Evolutionary conservation across 139 green algal species (phyloP), one percentile per base, ranked within the genome.

Genomic region (Chara braunii): DNA sequence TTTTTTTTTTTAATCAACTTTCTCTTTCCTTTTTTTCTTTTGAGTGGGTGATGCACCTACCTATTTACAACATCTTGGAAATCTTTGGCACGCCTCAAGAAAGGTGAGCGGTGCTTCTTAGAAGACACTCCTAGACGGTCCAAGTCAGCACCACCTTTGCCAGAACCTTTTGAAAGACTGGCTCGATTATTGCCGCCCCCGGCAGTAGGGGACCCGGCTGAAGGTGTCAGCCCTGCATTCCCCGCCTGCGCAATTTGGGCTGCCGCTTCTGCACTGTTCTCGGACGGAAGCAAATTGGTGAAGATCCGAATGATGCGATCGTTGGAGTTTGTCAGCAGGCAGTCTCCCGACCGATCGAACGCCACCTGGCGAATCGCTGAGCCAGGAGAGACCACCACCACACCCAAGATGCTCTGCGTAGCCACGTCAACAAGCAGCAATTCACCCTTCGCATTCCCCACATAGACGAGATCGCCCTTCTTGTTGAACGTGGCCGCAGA

Each of bases 51-150:
- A n/a, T n/a, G n/a, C n/a, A n/a, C n/a, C n/a, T 43, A 67, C 14
- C 73, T 70, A 64, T 89, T 81, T 23, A 89, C 82, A 1, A 66
- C 69, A 54, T 94, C 85, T 23, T 78, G 66, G 61, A 87, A 88
- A 31, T 89, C 81, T 33, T 62, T 36, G 6, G 66, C 11, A 0
- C 64, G 23, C 53, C 24, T 9, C 53, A 72, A n/a, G 12, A 14
- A 14, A 22, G 24, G 14, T 64, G 36, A 2, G 18, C 37, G 55
- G 30, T 57, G 36, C 24, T 12, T 64, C 31, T n/a, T 31, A 62
- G 8, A 8, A 29, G 24, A 62, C 45, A 37, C 45, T 28, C 45
- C 6, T 6, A 6, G 68, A 51, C 34, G 70, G 31, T 22, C 33
- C n/a, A n/a, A n/a, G n/a, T n/a, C n/a, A n/a, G n/a, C n/a, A n/a